A percentile compares a stretch with the other conserved stretches of the same genome.
phyloP scores from a whole-genome alignment of 768 basidiomycete genomes.

The Naematelia aurantialba region DNA sequence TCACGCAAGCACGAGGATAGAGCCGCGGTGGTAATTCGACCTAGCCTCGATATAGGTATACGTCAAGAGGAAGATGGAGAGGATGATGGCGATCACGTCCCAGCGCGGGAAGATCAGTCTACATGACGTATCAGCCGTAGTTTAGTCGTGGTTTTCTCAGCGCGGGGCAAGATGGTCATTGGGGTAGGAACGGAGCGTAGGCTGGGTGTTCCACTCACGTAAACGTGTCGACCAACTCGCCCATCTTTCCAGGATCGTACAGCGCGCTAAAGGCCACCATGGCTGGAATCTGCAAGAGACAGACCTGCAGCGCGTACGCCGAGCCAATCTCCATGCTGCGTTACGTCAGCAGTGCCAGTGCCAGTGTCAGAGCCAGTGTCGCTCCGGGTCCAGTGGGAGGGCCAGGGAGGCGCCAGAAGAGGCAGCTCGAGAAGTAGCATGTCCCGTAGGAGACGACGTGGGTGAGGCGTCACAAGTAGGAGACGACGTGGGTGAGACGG shows the following conservation, averaged over 20 bases:
- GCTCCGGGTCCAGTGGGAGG: no score
- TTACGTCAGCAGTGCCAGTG: not conserved
- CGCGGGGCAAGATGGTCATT: no score
- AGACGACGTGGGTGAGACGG: no score
- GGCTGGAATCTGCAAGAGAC: conserved; percentile 91
- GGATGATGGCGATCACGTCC: conserved; percentile 91
- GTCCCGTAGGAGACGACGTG: not conserved
- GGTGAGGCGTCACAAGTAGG: no score
- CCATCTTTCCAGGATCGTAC: conserved; percentile 82
- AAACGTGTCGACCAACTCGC: conserved; percentile 82
- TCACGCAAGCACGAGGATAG: conserved; percentile 88
- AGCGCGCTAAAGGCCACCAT: conserved; percentile 99
- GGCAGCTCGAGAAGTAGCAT: no score
- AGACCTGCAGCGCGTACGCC: conserved; percentile 96
- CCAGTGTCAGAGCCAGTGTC: conserved; percentile 2
- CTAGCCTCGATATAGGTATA: conserved; percentile 99
- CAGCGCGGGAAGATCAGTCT: conserved; percentile 97
- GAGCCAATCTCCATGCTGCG: conserved; percentile 99
- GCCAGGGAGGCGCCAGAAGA: no score
- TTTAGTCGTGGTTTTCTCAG: no score
- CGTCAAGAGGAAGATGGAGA: conserved; percentile 95
- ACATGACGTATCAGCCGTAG: not conserved
- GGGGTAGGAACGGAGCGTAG: no score
- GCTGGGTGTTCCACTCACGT: conserved; percentile 69
- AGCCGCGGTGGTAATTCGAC: conserved; percentile 95